These are phyloP conservation scores for Pseudogymnoascus sp. DNA, from an alignment of 2,329 filamentous ascomycete genomes.

Conservation along the genomic window DNA sequence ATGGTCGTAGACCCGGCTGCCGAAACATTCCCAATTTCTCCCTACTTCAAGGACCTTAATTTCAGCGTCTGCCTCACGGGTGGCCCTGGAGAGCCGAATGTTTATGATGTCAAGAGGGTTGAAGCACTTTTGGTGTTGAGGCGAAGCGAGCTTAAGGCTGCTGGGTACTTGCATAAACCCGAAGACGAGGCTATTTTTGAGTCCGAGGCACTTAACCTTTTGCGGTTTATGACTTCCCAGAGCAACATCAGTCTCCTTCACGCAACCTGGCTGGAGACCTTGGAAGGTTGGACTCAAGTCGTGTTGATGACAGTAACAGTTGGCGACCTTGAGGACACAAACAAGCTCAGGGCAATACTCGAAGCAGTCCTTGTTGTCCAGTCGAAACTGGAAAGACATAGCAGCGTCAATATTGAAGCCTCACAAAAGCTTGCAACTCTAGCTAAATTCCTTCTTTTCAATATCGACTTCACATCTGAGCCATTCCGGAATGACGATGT, in stretches of 20 bases:
- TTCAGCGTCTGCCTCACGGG: slow-evolving; percentile 55
- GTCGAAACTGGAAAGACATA: slow-evolving; percentile 74
- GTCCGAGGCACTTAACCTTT: slow-evolving; percentile 49
- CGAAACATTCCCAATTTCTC: slow-evolving; percentile 43
- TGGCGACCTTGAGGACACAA: slow-evolving; percentile 67
- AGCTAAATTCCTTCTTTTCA: slow-evolving; percentile 63
- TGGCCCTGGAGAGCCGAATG: slow-evolving; percentile 44
- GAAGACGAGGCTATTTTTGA: slow-evolving; percentile 45
- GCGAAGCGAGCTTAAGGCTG: slow-evolving; percentile 50
- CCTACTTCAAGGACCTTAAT: slow-evolving; percentile 58
- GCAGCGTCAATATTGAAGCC: slow-evolving; percentile 59
- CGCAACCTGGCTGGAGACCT: slow-evolving; percentile 50
- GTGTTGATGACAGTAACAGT: slow-evolving; percentile 74
- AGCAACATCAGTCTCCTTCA: slow-evolving; percentile 54
- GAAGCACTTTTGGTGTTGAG: slow-evolving; percentile 66
- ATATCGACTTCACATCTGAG: slow-evolving; percentile 51
- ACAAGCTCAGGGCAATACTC: slow-evolving; percentile 69
- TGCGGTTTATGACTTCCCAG: slow-evolving; percentile 52
- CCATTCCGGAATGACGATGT: slow-evolving; percentile 37
- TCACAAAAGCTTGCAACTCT: slow-evolving; percentile 70
- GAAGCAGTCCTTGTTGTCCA: slow-evolving; percentile 81
- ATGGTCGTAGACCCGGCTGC: slow-evolving; percentile 48
- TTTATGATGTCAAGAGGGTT: slow-evolving; percentile 64
- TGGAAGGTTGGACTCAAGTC: slow-evolving; percentile 78
- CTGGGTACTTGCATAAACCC: slow-evolving; percentile 40